phyloP scores from a whole-genome alignment of 2,329 filamentous ascomycete genomes.

The Aspergillus phoenicis region DNA sequence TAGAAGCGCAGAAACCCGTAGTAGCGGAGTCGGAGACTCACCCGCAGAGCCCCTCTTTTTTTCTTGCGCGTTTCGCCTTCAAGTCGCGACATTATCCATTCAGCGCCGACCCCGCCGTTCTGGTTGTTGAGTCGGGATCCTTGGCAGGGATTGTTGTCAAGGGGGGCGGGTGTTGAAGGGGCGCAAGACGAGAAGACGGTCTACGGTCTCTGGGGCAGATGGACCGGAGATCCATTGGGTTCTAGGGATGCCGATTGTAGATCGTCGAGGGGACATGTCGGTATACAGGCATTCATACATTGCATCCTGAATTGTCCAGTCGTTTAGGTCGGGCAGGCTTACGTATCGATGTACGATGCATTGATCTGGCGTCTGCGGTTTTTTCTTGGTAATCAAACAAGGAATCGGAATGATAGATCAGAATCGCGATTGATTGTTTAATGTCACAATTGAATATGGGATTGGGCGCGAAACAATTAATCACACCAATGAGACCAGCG shows the following conservation, averaged over 20 bases:
- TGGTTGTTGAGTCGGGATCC: conserved; percentile 1
- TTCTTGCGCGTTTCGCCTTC: background rate
- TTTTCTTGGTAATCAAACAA: background rate
- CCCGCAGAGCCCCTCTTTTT: conserved; percentile 18
- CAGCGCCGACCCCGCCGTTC: background rate
- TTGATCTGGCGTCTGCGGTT: background rate
- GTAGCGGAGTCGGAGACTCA: conserved; percentile 13
- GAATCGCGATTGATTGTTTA: background rate
- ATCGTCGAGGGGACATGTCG: background rate
- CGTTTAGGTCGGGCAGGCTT: conserved; percentile 7
- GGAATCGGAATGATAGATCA: background rate
- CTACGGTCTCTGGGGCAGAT: background rate
- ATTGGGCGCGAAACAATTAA: background rate
- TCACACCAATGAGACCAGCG: background rate
- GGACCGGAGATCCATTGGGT: conserved; percentile 2
- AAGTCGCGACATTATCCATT: background rate
- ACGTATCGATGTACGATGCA: conserved; percentile 6
- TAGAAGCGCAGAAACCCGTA: conserved; percentile 2
- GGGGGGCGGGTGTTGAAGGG: background rate
- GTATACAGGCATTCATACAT: conserved; percentile 2
- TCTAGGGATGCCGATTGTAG: conserved; percentile 6
- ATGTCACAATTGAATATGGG: background rate
- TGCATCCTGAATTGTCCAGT: background rate
- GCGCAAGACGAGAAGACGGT: background rate
- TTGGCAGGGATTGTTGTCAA: conserved; percentile 13